phyloP scores from a whole-genome alignment of 331 rosid genomes.

The Cydonia oblonga region DNA sequence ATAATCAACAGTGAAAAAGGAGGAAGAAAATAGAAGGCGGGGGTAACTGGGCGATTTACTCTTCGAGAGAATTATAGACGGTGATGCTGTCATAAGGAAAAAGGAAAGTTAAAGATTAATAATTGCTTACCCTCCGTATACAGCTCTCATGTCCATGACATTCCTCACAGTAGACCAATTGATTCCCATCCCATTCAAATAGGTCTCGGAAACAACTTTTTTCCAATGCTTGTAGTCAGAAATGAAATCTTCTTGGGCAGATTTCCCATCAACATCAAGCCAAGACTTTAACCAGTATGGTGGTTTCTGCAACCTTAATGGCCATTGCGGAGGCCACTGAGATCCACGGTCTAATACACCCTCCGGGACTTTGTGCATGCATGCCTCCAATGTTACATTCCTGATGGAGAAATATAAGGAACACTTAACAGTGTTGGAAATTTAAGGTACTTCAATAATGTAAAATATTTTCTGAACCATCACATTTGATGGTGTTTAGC shows the following conservation, averaged over 20 bases:
- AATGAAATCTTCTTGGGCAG: conserved; percentile 46
- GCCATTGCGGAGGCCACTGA: conserved; percentile 67
- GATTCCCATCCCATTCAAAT: conserved; percentile 59
- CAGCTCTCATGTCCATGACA: conserved; percentile 82
- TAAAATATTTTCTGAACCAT: background rate
- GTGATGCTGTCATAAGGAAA: background rate
- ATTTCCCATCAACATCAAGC: conserved; percentile 45
- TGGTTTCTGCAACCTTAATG: conserved; percentile 58
- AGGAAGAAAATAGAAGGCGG: too few relatives aligned
- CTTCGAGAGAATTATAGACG: background rate
- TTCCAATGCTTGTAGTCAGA: conserved; percentile 66
- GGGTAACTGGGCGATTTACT: too few relatives aligned
- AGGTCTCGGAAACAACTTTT: conserved; percentile 44
- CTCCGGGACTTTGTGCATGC: conserved; percentile 59
- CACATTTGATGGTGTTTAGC: background rate
- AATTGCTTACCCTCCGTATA: conserved; percentile 66
- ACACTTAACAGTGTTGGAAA: background rate
- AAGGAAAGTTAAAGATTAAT: background rate
- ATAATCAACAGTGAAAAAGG: too few relatives aligned
- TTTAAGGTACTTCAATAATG: background rate
- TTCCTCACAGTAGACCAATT: conserved; percentile 68
- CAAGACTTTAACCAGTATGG: conserved; percentile 72
- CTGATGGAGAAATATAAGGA: conserved; percentile 19
- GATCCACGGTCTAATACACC: conserved; percentile 49
- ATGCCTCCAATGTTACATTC: conserved; percentile 56